Evolutionary conservation across 2,329 filamentous ascomycete genomes (phyloP).

Genomic region (Colletotrichum eleusines): DNA sequence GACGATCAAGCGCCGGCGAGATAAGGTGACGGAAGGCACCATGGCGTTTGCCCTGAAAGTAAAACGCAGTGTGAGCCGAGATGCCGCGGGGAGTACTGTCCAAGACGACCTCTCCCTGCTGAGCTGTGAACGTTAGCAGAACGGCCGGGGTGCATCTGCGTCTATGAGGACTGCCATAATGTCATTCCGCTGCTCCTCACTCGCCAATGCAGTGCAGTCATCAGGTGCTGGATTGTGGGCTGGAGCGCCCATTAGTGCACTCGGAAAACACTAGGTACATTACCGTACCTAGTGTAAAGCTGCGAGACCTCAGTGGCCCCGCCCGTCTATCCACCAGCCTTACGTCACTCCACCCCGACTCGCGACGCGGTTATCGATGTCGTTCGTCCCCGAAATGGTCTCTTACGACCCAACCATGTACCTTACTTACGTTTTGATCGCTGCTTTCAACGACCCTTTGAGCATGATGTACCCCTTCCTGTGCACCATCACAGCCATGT

Average conservation of each 20-base stretch:
- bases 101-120: too few relatives aligned
- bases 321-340: not conserved
- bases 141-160: too few relatives aligned
- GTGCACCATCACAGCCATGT: slow-evolving; percentile 3
- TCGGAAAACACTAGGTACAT: not conserved
- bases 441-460: slow-evolving; percentile 10
- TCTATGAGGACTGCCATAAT: too few relatives aligned
- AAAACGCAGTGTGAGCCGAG: not conserved
- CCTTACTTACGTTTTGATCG: slow-evolving; percentile 30
- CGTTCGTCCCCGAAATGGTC: slow-evolving; percentile 19
- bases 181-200: not conserved
- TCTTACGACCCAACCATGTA: not conserved
- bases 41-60: not conserved
- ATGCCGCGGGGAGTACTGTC: not conserved
- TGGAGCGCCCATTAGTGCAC: slow-evolving; percentile 18
- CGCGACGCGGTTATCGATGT: slow-evolving; percentile 29
- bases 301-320: slow-evolving; percentile 10
- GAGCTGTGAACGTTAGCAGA: too few relatives aligned
- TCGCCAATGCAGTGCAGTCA: slow-evolving; percentile 1
- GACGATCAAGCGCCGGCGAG: slow-evolving; percentile 25
- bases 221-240: not conserved
- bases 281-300: not conserved
- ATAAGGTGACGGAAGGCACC: slow-evolving; percentile 14
- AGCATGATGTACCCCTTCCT: not conserved
- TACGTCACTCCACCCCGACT: slow-evolving; percentile 33